A percentile compares a stretch with the other conserved stretches of the same genome.
Conservation (phyloP, 2,329 filamentous ascomycete species). For the Phyllosticta citribraziliensis region DNA sequence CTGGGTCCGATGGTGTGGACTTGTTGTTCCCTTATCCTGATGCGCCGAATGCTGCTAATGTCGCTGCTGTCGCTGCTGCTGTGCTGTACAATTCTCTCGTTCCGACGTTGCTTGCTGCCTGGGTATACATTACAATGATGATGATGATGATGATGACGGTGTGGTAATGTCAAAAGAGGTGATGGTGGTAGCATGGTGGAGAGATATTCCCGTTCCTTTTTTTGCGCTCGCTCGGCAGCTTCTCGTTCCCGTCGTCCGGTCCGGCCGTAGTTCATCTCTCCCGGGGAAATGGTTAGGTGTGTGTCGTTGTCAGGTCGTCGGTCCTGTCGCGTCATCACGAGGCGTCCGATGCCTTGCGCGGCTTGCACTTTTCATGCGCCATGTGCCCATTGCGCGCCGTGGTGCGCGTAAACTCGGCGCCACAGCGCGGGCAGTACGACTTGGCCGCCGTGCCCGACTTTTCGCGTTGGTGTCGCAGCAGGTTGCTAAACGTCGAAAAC, state of each 20-base stretch:
- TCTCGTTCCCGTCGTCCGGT: neutral
- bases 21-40: neutral
- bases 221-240: neutral
- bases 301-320: neutral
- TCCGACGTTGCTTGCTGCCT: neutral
- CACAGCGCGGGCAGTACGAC: slow-evolving; percentile 81
- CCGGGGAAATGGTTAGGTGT: neutral
- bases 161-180: neutral
- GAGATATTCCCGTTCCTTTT: neutral
- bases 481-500: slow-evolving; percentile 94
- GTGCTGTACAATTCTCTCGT: neutral
- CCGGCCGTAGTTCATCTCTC: neutral
- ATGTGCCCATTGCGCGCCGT: slow-evolving; percentile 80
- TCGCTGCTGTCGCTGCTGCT: neutral
- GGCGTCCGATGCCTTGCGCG: slow-evolving; percentile 41
- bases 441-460: slow-evolving; percentile 88
- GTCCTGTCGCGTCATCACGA: slow-evolving; percentile 1
- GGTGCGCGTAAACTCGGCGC: slow-evolving; percentile 86
- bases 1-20: neutral
- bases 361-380: slow-evolving; percentile 86
- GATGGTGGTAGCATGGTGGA: neutral
- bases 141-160: neutral
- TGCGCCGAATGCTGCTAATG: neutral
- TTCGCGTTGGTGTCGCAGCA: slow-evolving; percentile 84
- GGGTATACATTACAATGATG: neutral